Percentiles rank a stretch among this genome's conserved stretches.
Conservation (phyloP, 305 asterid species). For the Fraxinus sp. region DNA sequence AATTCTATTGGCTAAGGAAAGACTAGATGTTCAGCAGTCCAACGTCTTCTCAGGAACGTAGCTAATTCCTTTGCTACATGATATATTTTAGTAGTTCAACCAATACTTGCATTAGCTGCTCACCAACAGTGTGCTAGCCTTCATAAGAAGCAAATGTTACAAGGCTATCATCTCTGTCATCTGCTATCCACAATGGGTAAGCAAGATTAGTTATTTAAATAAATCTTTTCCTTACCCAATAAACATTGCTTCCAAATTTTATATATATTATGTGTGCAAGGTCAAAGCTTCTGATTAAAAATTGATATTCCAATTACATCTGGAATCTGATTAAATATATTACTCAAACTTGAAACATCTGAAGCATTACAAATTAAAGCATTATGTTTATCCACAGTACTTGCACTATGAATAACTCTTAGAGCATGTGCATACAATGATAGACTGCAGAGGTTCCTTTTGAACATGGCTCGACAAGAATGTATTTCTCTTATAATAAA, state of each 20-base stretch:
- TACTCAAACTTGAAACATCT: constrained; percentile 3
- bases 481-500: neutral
- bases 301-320: neutral
- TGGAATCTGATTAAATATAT: neutral
- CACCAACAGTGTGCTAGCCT: neutral
- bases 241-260: neutral
- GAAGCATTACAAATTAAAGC: neutral
- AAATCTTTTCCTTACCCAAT: neutral
- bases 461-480: neutral
- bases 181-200: neutral
- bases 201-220: neutral
- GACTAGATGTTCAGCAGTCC: neutral
- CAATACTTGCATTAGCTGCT: neutral
- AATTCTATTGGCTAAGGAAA: neutral
- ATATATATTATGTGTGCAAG: neutral
- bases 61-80: neutral
- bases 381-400: neutral
- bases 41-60: neutral
- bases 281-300: neutral
- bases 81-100: neutral
- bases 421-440: neutral
- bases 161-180: neutral
- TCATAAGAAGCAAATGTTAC: neutral
- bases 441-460: neutral
- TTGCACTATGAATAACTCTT: neutral